Evolutionary conservation across 2,329 filamentous ascomycete genomes (phyloP), one percentile per base, ranked within the genome.

Genomic region (Aspergillus quadricinctus): DNA sequence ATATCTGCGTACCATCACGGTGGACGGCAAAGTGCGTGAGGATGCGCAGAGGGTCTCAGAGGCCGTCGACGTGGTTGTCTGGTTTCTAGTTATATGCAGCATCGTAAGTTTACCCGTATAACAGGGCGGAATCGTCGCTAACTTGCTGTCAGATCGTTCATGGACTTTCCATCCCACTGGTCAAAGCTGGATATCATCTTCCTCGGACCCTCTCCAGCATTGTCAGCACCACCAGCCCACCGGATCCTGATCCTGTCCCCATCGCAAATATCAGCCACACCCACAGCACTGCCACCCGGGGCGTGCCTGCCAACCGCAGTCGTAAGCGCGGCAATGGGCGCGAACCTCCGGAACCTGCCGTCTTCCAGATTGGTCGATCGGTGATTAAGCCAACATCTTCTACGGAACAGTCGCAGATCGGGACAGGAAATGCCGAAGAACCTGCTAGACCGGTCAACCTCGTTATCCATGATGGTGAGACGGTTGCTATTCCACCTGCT

Each of bases 21-120:
- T 85, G 7, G 77, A 89, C 52, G 86, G 83, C 0, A 68, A 81
- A 31, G 75, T 83, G 14, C 80, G 90, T 28, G 77, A 80, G 37
- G 90, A 95, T 68, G 87, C 90, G 0, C 73, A 76, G 31, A 75
- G 81, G 8, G 75, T 96, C 1, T 79, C 78, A 4, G 89, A 95
- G 60, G 80, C 84, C 0, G 81, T 90, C 52, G 80, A 79, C 1
- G 79, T 93, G 0, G 83, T 96, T 0, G 87, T 96, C 19, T 96
- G 92, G 92, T 96, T 96, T 66, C 74, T 96, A 52, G 82, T 85
- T 8, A 85, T 94, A 21, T 93, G 89, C 74, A 94, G 89, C 62
- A 87, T 96, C 57, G 88, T 92, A 76, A 57, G 63, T 60, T 19
- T 28, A 37, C n/a, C 21, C 9, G n/a, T 14, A 5, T 9, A n/a